Evolutionary conservation across 2,329 filamentous ascomycete species (phyloP), one percentile per base, ranked within the genome.

Genomic region (Berkeleyomyces rouxiae): DNA sequence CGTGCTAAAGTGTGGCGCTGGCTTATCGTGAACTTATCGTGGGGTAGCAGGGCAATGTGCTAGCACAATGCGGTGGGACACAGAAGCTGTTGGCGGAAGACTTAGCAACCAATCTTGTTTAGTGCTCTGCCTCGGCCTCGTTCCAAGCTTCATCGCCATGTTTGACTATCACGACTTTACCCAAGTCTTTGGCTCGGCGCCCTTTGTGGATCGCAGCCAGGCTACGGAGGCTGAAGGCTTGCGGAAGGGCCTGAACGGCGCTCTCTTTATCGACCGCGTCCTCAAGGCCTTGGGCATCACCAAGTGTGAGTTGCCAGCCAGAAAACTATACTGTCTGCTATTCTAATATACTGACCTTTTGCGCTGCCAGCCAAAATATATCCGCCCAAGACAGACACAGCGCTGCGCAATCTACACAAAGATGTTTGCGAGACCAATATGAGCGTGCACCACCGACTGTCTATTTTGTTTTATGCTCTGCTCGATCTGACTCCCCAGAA

Each of bases 401-500:
- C 83, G 49, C 78, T 95, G 39, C 81, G 82, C 67, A 80, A 82
- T 46, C 78, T 95, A 4, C 85, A 91, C 73, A 77, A 83, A 65
- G 82, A 84, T 64, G 84, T 95, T 66, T 80, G 84, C 71, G 78
- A 82, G 36, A 82, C 75, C 61, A 76, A 75, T 58, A 83, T 86
- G 67, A 81, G 85, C 6, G 78, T 82, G 61, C 86, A 91, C 71
- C 85, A 91, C 74, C 91, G 91, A 72, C 83, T 90, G 67, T 88
- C 89, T 16, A 79, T 93, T 58, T 78, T 95, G 66, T 95, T 88
- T 77, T 95, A 95, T 71, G 76, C 95, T 46, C 79, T 95, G 2
- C 85, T 89, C 69, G 88, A 95, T 71, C 82, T 70, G 82, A 86
- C 68, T 73, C 76, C 46, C 72, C 75, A 37, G 79, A 60, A 76